A percentile compares a stretch with the other conserved stretches of the same genome.
phyloP scores from a whole-genome alignment of 2,329 filamentous ascomycete species.

The Corniculantispora saksenae region DNA sequence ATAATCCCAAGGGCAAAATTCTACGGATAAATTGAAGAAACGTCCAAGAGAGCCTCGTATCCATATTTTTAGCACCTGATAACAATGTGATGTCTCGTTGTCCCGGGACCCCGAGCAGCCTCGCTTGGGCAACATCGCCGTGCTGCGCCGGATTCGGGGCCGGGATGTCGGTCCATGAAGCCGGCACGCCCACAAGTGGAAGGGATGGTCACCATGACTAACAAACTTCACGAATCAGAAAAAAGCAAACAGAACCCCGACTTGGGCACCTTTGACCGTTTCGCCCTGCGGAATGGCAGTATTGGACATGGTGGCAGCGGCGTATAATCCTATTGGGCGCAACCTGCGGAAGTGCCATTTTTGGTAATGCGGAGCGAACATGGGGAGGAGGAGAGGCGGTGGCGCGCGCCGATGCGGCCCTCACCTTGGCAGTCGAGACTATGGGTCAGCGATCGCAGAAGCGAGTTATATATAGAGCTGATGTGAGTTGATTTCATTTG shows the following conservation, averaged over 20 bases:
- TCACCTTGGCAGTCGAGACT: neutral
- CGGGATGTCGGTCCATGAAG: neutral
- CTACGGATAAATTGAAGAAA: neutral
- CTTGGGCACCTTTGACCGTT: no score
- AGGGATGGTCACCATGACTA: neutral
- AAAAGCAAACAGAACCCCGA: neutral
- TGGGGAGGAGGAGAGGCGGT: neutral
- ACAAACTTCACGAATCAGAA: neutral
- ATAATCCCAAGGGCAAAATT: neutral
- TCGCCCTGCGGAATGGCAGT: neutral
- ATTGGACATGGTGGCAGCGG: neutral
- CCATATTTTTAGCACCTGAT: neutral
- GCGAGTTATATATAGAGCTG: neutral
- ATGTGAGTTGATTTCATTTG: no score
- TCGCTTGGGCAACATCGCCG: neutral
- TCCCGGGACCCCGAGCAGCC: neutral
- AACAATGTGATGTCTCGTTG: neutral
- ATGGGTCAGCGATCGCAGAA: neutral
- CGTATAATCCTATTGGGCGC: neutral
- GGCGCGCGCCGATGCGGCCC: no score
- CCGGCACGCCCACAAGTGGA: neutral
- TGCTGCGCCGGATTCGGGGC: neutral
- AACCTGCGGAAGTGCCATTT: conserved; percentile 9
- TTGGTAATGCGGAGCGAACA: neutral
- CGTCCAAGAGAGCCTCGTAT: no score